Evolutionary conservation across 2,329 filamentous ascomycete genomes (phyloP), one percentile per base, ranked within the genome.

Genomic region (Aureobasidium mangrovei): DNA sequence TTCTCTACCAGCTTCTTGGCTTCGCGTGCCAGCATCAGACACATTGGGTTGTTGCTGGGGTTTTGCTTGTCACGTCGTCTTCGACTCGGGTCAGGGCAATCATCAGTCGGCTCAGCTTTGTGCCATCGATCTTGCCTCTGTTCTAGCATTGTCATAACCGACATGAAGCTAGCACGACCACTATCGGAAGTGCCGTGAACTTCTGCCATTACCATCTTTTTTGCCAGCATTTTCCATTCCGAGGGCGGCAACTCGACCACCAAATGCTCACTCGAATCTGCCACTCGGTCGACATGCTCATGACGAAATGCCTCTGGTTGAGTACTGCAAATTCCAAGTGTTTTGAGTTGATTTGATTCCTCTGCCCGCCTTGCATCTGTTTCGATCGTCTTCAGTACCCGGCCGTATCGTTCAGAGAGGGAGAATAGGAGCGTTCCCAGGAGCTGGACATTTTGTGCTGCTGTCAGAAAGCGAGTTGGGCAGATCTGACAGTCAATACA

Each of bases 371-470:
- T 36, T 0, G 71, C 64, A 59, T 75, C 73, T 7, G 56, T 55
- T 33, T 73, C 68, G 52, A 77, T 71, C 26, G 65, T 61, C 1
- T 59, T 47, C 2, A 77, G 64, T 0, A 73, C 60, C 54, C 69
- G 70, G 44, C 65, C 60, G 60, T 73, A 75, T 40, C 70, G 67
- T 43, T 73, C 69, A 1, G 68, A 65, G 27, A 76, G 62, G 26
- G 67, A 67, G 55, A 70, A 67, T 12, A 76, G 63, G 3, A 77
- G 63, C 1, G 72, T 67, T 7, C 66, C 63, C 7, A 76, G 60
- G 4, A 72, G 64, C 35, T 72, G 68, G 0, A 69, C 64, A 58
- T 77, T 78, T 54, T 77, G 74, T 4, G 74, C 67, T 0, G 70
- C 72, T 10, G 66, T 68, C 56, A 73, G 70, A 52, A 65, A 64